Evolutionary conservation across 2,329 filamentous ascomycete species (phyloP).

Genomic region (Emericellopsis atlantica): DNA sequence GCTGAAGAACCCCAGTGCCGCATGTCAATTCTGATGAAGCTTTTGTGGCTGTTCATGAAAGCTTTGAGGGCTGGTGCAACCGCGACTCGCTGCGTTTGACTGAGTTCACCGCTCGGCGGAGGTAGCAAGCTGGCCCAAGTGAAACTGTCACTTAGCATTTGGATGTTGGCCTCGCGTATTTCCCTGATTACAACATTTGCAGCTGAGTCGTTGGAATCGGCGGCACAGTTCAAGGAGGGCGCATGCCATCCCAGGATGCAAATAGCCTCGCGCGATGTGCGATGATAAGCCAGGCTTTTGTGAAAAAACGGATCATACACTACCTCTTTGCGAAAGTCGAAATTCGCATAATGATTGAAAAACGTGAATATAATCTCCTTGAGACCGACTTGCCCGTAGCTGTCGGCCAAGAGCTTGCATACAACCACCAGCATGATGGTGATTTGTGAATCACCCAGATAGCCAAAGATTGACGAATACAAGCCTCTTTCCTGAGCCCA

Average conservation of each 20-base stretch:
- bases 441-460: constrained; percentile 53
- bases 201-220: constrained; percentile 38
- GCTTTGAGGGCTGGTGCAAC: constrained; percentile 10
- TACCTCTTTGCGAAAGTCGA: constrained; percentile 42
- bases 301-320: constrained; percentile 51
- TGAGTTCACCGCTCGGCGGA: neutral
- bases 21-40: constrained; percentile 47
- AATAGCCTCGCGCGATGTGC: constrained; percentile 45
- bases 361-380: constrained; percentile 44
- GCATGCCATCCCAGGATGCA: constrained; percentile 50
- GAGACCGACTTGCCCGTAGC: constrained; percentile 23
- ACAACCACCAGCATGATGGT: constrained; percentile 47
- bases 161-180: constrained; percentile 28
- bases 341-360: constrained; percentile 48
- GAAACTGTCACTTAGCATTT: constrained; percentile 25
- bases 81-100: too few relatives aligned
- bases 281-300: constrained; percentile 34
- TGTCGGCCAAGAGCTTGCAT: constrained; percentile 37
- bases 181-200: constrained; percentile 37
- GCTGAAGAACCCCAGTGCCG: constrained; percentile 53
- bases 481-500: constrained; percentile 52
- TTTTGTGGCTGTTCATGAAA: constrained; percentile 39
- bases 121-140: neutral
- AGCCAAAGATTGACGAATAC: constrained; percentile 53
- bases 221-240: constrained; percentile 47